These are phyloP conservation scores for Botryosphaeria agaves DNA, from an alignment of 2,329 filamentous ascomycete species.

Conservation along the genomic window DNA sequence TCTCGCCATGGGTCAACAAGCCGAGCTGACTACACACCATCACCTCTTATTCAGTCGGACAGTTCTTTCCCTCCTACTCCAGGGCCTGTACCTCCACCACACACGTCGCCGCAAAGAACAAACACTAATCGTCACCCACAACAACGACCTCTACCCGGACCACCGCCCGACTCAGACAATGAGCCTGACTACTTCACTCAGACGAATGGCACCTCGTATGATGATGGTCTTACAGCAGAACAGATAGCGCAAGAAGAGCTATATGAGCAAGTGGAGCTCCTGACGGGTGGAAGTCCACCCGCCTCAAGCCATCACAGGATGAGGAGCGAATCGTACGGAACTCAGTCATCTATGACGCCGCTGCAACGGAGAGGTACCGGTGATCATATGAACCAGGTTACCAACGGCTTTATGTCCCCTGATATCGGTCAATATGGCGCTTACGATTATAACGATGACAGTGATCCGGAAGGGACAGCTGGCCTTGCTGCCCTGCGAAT, in stretches of 20 bases:
- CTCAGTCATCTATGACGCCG: background rate
- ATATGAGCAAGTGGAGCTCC: conserved; percentile 39
- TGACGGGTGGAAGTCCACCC: no score
- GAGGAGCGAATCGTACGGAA: no score
- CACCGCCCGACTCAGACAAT: conserved; percentile 29
- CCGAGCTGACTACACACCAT: conserved; percentile 6
- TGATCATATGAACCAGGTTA: no score
- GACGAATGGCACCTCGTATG: conserved; percentile 12
- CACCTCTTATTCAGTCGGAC: no score
- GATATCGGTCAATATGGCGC: conserved; percentile 27
- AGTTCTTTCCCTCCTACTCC: conserved; percentile 27
- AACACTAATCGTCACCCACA: conserved; percentile 40
- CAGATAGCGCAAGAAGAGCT: conserved; percentile 34
- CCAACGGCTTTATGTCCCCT: conserved; percentile 31
- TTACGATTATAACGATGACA: conserved; percentile 48
- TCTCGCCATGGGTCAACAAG: conserved; percentile 1
- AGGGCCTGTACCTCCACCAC: conserved; percentile 31
- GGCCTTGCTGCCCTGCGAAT: conserved; percentile 70
- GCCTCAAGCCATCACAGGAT: no score
- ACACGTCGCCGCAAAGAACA: conserved; percentile 29
- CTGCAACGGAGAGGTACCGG: background rate
- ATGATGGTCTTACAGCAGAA: conserved; percentile 5
- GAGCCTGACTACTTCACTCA: conserved; percentile 20
- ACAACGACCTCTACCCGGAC: conserved; percentile 39
- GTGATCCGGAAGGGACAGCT: conserved; percentile 73